Evolutionary conservation across 1,284 basidiomycete species (phyloP).

Genomic region (Ceratobasidium theobromae): DNA sequence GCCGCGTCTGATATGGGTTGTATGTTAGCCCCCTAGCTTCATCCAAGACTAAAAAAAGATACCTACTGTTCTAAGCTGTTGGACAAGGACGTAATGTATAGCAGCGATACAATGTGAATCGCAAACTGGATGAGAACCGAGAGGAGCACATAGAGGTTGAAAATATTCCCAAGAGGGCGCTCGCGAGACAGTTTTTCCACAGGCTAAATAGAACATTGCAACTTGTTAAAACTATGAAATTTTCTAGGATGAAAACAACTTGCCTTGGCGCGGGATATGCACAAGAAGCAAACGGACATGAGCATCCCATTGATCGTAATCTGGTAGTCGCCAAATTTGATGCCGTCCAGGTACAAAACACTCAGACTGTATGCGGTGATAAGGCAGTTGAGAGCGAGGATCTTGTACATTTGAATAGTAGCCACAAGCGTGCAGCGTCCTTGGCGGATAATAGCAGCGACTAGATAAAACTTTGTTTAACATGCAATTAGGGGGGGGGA

Average conservation of each 20-base stretch:
- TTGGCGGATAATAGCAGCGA: conserved; percentile 94
- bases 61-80: conserved; percentile 76
- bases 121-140: conserved; percentile 91
- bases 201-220: conserved; percentile 24
- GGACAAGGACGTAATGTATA: conserved; percentile 88
- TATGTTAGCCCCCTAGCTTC: neutral
- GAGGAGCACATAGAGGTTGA: conserved; percentile 90
- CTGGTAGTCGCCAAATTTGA: conserved; percentile 97
- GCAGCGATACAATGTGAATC: conserved; percentile 81
- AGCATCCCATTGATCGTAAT: conserved; percentile 91
- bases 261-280: conserved; percentile 94
- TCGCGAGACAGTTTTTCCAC: conserved; percentile 84
- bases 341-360: conserved; percentile 94
- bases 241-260: conserved; percentile 37
- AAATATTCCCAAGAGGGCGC: conserved; percentile 89
- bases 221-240: neutral
- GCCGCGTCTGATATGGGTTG: conserved; percentile 56
- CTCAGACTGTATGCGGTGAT: conserved; percentile 95
- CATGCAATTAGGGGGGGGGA: neutral
- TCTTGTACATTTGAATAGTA: conserved; percentile 99
- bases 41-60: conserved; percentile 6
- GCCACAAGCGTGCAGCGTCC: conserved; percentile 95
- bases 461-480: conserved; percentile 46
- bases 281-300: conserved; percentile 96
- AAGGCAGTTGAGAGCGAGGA: conserved; percentile 90